These are phyloP conservation scores for Serendipita vermifera DNA, from an alignment of 768 basidiomycete genomes.

Conservation along the genomic window DNA sequence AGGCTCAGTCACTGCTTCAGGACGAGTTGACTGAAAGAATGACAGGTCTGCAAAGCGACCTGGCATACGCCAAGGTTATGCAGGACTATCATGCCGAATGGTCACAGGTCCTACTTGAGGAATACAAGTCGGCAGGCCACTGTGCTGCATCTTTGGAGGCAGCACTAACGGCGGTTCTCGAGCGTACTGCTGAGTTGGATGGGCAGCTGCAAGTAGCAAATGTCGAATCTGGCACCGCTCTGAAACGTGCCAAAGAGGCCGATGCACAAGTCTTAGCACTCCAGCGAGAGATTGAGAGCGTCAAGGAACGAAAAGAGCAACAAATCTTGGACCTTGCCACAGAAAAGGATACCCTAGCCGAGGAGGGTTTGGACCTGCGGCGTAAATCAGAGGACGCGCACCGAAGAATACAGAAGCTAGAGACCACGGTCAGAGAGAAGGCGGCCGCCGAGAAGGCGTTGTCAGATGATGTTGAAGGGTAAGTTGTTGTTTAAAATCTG, in stretches of 20 bases:
- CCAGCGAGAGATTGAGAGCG: conserved; percentile 10
- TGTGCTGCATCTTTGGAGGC: neutral
- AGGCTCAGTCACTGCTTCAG: no score
- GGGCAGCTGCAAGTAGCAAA: conserved; percentile 24
- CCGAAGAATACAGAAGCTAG: conserved; percentile 24
- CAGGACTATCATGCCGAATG: neutral
- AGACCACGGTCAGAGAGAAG: conserved; percentile 38
- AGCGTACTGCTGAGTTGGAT: conserved; percentile 18
- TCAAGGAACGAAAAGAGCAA: neutral
- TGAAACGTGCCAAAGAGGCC: neutral
- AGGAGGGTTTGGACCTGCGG: conserved; percentile 30
- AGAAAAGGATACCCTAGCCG: conserved; percentile 9
- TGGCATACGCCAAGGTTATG: neutral
- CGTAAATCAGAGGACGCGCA: conserved; percentile 13
- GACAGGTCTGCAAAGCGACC: neutral
- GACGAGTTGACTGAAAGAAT: neutral
- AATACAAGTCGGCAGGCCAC: neutral
- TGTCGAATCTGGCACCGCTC: conserved; percentile 13
- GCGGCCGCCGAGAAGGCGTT: conserved; percentile 57
- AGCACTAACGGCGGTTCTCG: conserved; percentile 3
- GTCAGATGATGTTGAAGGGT: conserved; percentile 57
- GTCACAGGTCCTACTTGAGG: neutral
- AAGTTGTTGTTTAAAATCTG: conserved; percentile 20
- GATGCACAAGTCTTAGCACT: conserved; percentile 16
- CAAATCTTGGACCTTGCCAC: neutral